A percentile compares a stretch with the other conserved stretches of the same genome.
Evolutionary conservation across 169 alveolate genomes (phyloP).

Genomic region (Plasmodium inui): DNA sequence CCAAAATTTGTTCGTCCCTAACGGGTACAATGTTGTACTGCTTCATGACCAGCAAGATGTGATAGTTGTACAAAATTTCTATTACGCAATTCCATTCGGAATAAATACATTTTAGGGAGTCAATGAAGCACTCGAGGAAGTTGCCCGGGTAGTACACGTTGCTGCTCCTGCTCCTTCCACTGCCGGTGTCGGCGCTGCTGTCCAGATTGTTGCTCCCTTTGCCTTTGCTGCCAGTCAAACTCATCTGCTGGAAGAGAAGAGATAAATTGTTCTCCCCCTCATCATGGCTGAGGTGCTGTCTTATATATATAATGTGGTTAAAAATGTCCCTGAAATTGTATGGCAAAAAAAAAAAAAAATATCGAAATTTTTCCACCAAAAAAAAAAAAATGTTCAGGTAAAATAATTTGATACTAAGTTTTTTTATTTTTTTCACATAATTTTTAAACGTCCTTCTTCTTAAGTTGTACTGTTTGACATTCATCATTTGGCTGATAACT

Average conservation of each 20-base stretch:
- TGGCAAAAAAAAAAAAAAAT: conserved; percentile 60
- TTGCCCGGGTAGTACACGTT: conserved; percentile 59
- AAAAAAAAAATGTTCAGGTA: conserved; percentile 45
- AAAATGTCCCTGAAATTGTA: conserved; percentile 41
- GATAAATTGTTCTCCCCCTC: conserved; percentile 23
- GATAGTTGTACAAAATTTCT: conserved; percentile 59
- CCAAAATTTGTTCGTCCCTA: conserved; percentile 47
- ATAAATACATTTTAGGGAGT: conserved; percentile 44
- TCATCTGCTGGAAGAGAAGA: conserved; percentile 8
- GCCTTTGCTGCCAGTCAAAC: conserved; percentile 3
- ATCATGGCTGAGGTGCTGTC: conserved; percentile 8
- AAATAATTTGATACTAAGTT: conserved; percentile 48
- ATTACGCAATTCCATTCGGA: conserved; percentile 46
- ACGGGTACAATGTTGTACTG: conserved; percentile 46
- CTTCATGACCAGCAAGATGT: conserved; percentile 25
- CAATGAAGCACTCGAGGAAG: conserved; percentile 49
- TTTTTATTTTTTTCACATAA: conserved; percentile 64
- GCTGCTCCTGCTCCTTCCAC: background rate
- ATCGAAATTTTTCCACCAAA: conserved; percentile 42
- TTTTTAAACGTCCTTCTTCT: conserved; percentile 42
- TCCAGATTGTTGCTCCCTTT: background rate
- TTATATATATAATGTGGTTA: conserved; percentile 45
- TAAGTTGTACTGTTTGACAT: conserved; percentile 38
- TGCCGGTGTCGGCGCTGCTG: background rate
- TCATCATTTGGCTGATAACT: conserved; percentile 65